Evolutionary conservation across 257 asterid genomes (phyloP).

Genomic region (Solanum rostratum): DNA sequence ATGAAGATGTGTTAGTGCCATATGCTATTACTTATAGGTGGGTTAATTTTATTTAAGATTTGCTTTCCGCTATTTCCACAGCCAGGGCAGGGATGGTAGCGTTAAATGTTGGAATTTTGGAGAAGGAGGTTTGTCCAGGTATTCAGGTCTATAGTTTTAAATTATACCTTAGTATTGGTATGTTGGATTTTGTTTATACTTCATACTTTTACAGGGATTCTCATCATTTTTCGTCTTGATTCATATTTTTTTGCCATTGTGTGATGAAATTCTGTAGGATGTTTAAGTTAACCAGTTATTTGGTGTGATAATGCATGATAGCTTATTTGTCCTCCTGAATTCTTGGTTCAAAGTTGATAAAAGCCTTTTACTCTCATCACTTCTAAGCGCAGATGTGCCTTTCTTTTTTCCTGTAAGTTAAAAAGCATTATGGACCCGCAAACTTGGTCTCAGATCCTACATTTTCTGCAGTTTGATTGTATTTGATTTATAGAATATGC

Average conservation of each 20-base stretch:
- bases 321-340: neutral
- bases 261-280: neutral
- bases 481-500: neutral
- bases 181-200: neutral
- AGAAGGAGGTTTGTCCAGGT: conserved; percentile 57
- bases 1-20: neutral
- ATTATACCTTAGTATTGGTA: neutral
- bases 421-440: neutral
- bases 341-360: neutral
- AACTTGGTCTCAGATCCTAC: neutral
- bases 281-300: neutral
- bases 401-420: neutral
- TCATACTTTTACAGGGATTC: neutral
- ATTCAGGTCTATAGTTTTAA: neutral
- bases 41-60: neutral
- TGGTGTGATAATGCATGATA: neutral
- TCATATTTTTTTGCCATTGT: neutral
- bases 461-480: neutral
- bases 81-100: conserved; percentile 93
- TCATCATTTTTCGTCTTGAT: neutral
- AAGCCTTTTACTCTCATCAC: neutral
- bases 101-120: conserved; percentile 79
- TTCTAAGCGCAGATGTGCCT: neutral
- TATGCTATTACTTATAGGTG: neutral
- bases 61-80: neutral